A percentile compares a stretch with the other conserved stretches of the same genome.
These are phyloP conservation scores for Chytriomyces confervae DNA, from an alignment of 192 early-diverging fungal species.

Conservation along the genomic window DNA sequence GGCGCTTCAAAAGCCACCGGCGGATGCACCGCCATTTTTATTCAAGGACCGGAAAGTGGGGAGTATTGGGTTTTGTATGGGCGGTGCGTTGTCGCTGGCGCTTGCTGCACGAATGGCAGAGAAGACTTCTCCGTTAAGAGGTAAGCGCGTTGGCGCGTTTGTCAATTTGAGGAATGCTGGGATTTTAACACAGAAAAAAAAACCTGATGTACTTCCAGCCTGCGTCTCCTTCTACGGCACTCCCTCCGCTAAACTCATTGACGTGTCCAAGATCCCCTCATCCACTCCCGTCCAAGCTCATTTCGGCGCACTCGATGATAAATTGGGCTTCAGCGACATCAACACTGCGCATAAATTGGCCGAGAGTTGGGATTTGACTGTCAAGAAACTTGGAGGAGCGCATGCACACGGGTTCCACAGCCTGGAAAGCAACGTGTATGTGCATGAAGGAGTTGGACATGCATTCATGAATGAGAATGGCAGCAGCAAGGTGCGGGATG, in stretches of 20 bases:
- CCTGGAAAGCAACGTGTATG: constrained; percentile 35
- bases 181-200: too few relatives aligned
- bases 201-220: too few relatives aligned
- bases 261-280: constrained; percentile 33
- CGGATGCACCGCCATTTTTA: constrained; percentile 14
- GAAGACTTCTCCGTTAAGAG: constrained; percentile 26
- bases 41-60: constrained; percentile 47
- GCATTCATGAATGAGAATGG: constrained; percentile 42
- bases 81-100: constrained; percentile 52
- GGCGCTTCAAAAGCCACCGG: background rate
- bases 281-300: constrained; percentile 38
- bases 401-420: constrained; percentile 41
- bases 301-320: constrained; percentile 32
- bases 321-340: constrained; percentile 30
- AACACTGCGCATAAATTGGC: constrained; percentile 29
- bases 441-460: constrained; percentile 33
- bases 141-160: background rate
- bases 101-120: constrained; percentile 41
- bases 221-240: constrained; percentile 39
- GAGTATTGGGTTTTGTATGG: constrained; percentile 59
- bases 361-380: constrained; percentile 35
- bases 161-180: background rate
- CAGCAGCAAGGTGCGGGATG: background rate
- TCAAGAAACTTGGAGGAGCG: constrained; percentile 30
- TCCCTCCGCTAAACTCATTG: constrained; percentile 20